Evolutionary conservation across 2,329 filamentous ascomycete species (phyloP).

Genomic region (Plectosphaerella cucumerina): DNA sequence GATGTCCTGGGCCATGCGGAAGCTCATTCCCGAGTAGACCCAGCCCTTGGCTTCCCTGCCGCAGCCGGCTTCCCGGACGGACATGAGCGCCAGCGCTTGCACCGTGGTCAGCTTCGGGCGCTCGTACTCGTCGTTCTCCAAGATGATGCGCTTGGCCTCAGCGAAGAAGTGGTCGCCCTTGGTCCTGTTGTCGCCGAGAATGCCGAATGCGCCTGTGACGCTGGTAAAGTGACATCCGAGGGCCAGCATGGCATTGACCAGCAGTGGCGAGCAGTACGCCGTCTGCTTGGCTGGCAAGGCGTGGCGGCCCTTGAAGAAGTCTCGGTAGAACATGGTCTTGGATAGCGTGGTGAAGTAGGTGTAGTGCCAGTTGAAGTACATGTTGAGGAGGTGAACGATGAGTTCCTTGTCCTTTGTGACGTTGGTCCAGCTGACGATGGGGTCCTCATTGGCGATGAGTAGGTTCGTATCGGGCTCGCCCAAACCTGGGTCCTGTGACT

Average conservation of each 20-base stretch:
- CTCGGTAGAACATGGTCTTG: conserved; percentile 78
- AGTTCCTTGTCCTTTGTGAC: conserved; percentile 77
- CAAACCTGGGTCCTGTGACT: conserved; percentile 31
- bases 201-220: conserved; percentile 65
- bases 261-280: conserved; percentile 78
- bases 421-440: conserved; percentile 80
- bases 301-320: conserved; percentile 71
- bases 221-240: conserved; percentile 91
- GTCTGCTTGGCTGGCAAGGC: conserved; percentile 47
- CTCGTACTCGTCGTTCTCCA: conserved; percentile 91
- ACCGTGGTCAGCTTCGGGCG: conserved; percentile 85
- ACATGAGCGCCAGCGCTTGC: conserved; percentile 92
- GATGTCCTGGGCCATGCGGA: conserved; percentile 93
- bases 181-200: conserved; percentile 71
- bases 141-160: conserved; percentile 83
- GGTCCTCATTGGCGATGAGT: conserved; percentile 54
- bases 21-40: conserved; percentile 98
- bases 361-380: conserved; percentile 99
- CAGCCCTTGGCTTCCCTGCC: conserved; percentile 92
- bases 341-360: conserved; percentile 91
- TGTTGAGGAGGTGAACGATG: conserved; percentile 82
- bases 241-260: conserved; percentile 92
- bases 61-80: conserved; percentile 90
- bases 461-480: conserved; percentile 40
- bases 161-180: conserved; percentile 96